Base-by-base conservation (phyloP, 495 filamentous ascomycete genomes). In the Amniculicola lignicola region DNA sequence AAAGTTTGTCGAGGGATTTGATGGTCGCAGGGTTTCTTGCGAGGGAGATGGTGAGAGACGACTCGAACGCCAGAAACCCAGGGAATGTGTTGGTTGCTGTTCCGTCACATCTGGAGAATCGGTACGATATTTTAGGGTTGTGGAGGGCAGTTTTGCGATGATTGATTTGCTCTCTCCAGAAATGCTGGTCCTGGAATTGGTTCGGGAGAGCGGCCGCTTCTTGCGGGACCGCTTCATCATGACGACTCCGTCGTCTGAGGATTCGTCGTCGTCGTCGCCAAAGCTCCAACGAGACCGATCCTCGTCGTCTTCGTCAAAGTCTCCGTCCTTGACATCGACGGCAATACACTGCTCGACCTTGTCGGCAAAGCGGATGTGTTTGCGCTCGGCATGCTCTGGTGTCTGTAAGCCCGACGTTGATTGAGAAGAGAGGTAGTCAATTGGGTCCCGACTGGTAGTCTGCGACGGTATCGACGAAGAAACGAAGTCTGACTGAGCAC, bases 341-440 rank as follows among this genome's bases (percentile, higher is more conserved):
- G 93, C 93, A 46, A 96, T 96, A 64, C 90, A 96, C 67, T 98
- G 92, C 63, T 89, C 83, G 10, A 98, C 93, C 70, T 89, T 87
- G 66, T 96, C 85, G 69, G 96, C 93, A 72, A 98, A 98, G 67
- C 95, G 89, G 43, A 98, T 97, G 67, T 95, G 93, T 37, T 85
- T 88, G 52, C 77, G 78, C 63, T 87, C 87, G 47, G 72, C 72
- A 4, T 72, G 55, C 28, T 74, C 77, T 4, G 90, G 90, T 3
- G 89, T 91, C 2, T 74, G 72, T 29, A 85, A 59, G 14, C 83
- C 83, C 15, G 84, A 86, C 2, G 82, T 82, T 18, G 74, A 71
- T n/a, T 72, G 67, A 12, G 83, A 86, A 3, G 82, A 75, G 16
- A 77, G 69, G 35, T 78, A 71, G 65, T 81, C 83, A 38, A 76